A percentile compares a stretch with the other conserved stretches of the same genome.
phyloP scores from a whole-genome alignment of 495 filamentous ascomycete genomes.

The Talaromyces thailandensis region DNA sequence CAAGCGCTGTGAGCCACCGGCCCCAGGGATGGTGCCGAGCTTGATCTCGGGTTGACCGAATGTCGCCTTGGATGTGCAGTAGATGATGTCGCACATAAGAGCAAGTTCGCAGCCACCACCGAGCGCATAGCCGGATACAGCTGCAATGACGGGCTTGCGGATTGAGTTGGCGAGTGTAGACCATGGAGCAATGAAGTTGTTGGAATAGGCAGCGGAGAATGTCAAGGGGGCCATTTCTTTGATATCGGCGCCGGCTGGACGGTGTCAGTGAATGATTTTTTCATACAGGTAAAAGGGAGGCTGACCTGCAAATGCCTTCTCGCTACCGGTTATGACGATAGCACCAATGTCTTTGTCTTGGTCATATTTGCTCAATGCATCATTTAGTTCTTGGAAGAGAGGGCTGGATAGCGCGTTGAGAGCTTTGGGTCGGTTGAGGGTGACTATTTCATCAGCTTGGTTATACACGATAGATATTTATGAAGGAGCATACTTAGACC shows the following conservation, averaged over 20 bases:
- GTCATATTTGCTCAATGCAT: conserved; percentile 66
- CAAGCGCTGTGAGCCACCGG: conserved; percentile 84
- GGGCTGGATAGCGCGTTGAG: conserved; percentile 87
- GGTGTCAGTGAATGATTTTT: background rate
- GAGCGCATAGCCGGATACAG: conserved; percentile 88
- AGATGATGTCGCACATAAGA: conserved; percentile 94
- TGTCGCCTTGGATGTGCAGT: conserved; percentile 71
- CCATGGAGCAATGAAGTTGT: conserved; percentile 91
- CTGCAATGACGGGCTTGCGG: conserved; percentile 88
- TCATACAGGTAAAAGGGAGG: background rate
- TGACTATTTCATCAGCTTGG: conserved; percentile 47
- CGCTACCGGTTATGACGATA: conserved; percentile 79
- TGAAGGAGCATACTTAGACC: conserved; percentile 57
- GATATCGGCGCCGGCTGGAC: conserved; percentile 83
- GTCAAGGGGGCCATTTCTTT: conserved; percentile 94
- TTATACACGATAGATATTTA: background rate
- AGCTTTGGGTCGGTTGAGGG: conserved; percentile 89
- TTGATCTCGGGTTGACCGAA: conserved; percentile 98
- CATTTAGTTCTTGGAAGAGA: conserved; percentile 82
- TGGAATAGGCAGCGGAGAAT: conserved; percentile 75
- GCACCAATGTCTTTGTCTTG: conserved; percentile 57
- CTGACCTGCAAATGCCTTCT: conserved; percentile 74
- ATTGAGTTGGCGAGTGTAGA: conserved; percentile 68
- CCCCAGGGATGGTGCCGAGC: conserved; percentile 84
- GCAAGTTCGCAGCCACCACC: conserved; percentile 95